Base-by-base conservation (phyloP, 2,329 filamentous ascomycete genomes). In the Xylaria digitata region DNA sequence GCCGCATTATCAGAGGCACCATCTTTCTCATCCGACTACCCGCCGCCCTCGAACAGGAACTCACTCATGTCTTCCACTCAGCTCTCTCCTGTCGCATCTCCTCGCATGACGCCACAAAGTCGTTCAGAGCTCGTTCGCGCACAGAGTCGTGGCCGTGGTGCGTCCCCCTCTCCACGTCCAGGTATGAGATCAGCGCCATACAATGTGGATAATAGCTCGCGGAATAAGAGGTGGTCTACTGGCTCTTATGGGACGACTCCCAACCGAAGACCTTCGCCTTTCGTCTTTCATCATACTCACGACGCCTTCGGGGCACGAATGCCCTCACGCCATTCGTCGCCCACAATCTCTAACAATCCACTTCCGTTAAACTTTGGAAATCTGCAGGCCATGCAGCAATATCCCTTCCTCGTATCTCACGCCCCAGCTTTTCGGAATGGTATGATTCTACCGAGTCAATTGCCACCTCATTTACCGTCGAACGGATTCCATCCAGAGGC, bases 221-320 rank as follows among this genome's bases (percentile, higher is more conserved):
- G 90, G 69, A 88, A 85, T 76, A 93, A 93, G 82, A 85, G 91
- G 71, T 94, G 91, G 91, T 93, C 91, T 21, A 93, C 91, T 3
- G 91, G 90, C 15, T 92, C 90, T 3, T 92, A 90, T 66, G 89
- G 85, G 21, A 85, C 88, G 1, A 78, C 82, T 21, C 82, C 83
- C 26, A 86, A 80, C 73, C 82, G 86, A 63, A 83, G 89, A 37
- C 84, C 85, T 30, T 84, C 88, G 37, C 85, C 90, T 1, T 88
- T 89, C 70, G 83, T 90, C 49, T 90, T 90, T 77, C 86, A 90
- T 70, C 84, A 86, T 67, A 82, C 84, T 3, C 83, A 87, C 60
- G 89, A 91, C 60, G 80, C 85, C 34, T 89, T 88, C 72, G 86
- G 85, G 60, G 84, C 86, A 69, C 84, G 87, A 40, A 84, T 90